A percentile compares a stretch with the other conserved stretches of the same genome.
Evolutionary conservation across 2,329 filamentous ascomycete genomes (phyloP).

Genomic region (Calonectria crousiana): DNA sequence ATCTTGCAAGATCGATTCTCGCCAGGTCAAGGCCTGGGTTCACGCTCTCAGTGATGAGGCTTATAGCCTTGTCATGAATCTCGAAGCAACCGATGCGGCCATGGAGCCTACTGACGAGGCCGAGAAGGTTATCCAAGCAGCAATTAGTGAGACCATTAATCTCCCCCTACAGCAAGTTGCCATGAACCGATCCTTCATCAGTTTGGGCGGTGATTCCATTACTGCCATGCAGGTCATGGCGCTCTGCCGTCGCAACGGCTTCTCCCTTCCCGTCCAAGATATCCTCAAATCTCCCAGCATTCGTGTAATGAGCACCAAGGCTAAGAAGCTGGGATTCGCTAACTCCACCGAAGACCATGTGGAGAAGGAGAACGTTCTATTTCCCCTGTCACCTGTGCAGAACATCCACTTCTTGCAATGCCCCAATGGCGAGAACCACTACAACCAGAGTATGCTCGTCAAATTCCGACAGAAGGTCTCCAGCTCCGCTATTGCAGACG

Average conservation of each 20-base stretch:
- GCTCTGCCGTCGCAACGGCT: background rate
- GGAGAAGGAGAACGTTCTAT: constrained; percentile 1
- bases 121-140: background rate
- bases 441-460: constrained; percentile 39
- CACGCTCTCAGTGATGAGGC: background rate
- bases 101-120: background rate
- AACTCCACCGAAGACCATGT: background rate
- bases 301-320: background rate
- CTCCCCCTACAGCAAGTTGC: background rate
- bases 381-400: background rate
- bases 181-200: background rate
- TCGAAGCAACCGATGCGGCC: background rate
- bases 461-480: constrained; percentile 17
- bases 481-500: constrained; percentile 15
- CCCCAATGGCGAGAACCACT: constrained; percentile 28
- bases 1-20: constrained; percentile 10
- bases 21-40: background rate
- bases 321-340: background rate
- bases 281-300: background rate
- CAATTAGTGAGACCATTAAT: background rate
- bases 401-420: constrained; percentile 17
- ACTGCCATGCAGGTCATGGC: constrained; percentile 10
- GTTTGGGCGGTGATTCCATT: constrained; percentile 4
- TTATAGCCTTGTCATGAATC: background rate
- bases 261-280: background rate